Base-by-base conservation (phyloP, 176 grass and related monocot species). In the Bromus sterilis region DNA sequence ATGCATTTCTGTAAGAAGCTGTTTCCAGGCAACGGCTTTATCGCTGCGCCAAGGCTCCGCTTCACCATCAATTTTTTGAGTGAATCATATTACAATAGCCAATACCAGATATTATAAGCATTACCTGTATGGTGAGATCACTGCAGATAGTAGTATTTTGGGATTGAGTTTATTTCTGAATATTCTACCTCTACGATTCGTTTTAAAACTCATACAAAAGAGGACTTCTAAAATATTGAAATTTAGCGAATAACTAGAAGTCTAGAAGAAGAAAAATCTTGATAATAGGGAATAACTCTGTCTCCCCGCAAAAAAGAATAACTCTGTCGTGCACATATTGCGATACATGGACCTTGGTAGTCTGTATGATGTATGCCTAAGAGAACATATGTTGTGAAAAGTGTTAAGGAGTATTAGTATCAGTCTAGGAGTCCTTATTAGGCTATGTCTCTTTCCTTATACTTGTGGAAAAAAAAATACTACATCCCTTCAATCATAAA, bases 351-450 rank as follows among this genome's bases (percentile, higher is more conserved):
- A 36, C 11, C 31, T 79, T 63, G 26, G 57, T 21, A 75, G 39
- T 46, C 69, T 78, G n/a, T 79, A 68, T 36, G 31, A 28, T 72
- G 41, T 60, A 70, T 53, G 42, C 43, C 41, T 83, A 78, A 59
- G 21, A 70, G 36, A 44, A 75, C 28, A 77, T 73, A 57, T 40
- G 49, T 3, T 60, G 9, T 65, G 31, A 77, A 77, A n/a, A n/a
- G n/a, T n/a, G n/a, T n/a, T n/a, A n/a, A n/a, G n/a, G n/a, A n/a
- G n/a, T n/a, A n/a, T n/a, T n/a, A n/a, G n/a, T n/a, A n/a, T n/a
- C n/a, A n/a, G n/a, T n/a, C n/a, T n/a, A n/a, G n/a, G n/a, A n/a
- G n/a, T n/a, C n/a, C n/a, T n/a, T n/a, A n/a, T n/a, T n/a, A n/a
- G n/a, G n/a, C n/a, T n/a, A n/a, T n/a, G n/a, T n/a, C n/a, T n/a